Evolutionary conservation across 768 basidiomycete genomes (phyloP), one percentile per base, ranked within the genome.

Genomic region (Termitomyces sp.): DNA sequence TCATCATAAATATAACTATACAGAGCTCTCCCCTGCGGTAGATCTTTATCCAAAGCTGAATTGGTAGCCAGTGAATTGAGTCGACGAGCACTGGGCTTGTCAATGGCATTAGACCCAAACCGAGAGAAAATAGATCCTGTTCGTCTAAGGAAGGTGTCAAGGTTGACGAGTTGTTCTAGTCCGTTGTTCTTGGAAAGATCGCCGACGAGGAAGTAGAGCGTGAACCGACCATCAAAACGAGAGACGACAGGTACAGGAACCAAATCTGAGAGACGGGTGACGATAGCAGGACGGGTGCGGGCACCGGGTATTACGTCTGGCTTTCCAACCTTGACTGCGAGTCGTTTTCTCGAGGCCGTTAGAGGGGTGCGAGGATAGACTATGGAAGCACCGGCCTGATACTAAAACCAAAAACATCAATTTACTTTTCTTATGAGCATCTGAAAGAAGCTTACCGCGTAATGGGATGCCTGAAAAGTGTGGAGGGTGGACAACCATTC

Each of bases 351-450:
- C 16, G 56, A 34, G 27, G 58, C 62, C 3, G 62, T 63, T n/a
- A 63, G n/a, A 8, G 46, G 30, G 4, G 58, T 57, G 3, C 62
- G 55, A 13, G 51, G 62, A 46, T 63, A 63, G 2, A 58, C 55
- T 12, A 63, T 63, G 18, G 62, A 63, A 37, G 62, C 62, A 49
- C 62, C 62, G 15, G 62, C 62, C 55, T 63, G 62, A 54, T 63
- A 63, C 62, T 50, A 13, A 2, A 34, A n/a, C 33, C 33, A 34
- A 15, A 20, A 50, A n/a, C 12, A 50, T 20, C 9, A 34, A 18
- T 34, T 6, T 33, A 2, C n/a, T 50, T 3, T 13, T 34, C n/a
- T 50, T 33, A 6, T 4, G 1, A 2, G 22, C 13, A 6, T 20
- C 2, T 20, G 22, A 20, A 20, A 20, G 20, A 31, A 36, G 50